phyloP scores from a whole-genome alignment of 352 stramenopile species.

The Phytophthora hibernalis region DNA sequence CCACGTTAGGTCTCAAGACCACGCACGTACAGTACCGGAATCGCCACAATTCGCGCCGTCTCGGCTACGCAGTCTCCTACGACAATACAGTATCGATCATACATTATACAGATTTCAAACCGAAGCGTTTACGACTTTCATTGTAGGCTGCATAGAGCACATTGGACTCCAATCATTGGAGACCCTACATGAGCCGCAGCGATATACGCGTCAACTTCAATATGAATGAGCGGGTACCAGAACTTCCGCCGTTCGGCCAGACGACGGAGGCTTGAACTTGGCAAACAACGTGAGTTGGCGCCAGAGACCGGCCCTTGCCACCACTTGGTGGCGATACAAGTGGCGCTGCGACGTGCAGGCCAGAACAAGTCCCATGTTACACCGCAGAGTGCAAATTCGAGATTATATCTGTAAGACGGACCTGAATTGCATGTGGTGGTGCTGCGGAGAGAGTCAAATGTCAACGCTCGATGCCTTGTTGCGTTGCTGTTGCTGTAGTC shows the following conservation, averaged over 20 bases:
- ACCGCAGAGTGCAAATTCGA: background rate
- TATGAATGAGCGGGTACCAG: slow-evolving; percentile 2
- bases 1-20: background rate
- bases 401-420: background rate
- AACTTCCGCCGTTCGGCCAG: slow-evolving; percentile 11
- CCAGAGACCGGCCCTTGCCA: slow-evolving; percentile 20
- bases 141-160: too few species aligned
- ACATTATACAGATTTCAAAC: too few species aligned
- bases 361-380: slow-evolving; percentile 1
- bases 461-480: background rate
- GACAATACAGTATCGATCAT: background rate
- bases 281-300: background rate
- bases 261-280: slow-evolving; percentile 25
- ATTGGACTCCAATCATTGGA: too few species aligned
- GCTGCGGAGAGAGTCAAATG: background rate
- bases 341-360: slow-evolving; percentile 12
- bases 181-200: background rate
- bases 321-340: slow-evolving; percentile 34
- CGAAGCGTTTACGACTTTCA: too few species aligned
- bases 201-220: slow-evolving; percentile 15
- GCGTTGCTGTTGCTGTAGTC: background rate
- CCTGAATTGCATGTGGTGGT: background rate
- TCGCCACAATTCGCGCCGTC: slow-evolving; percentile 1
- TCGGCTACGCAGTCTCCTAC: background rate
- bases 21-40: too few species aligned